A percentile compares a stretch with the other conserved stretches of the same genome.
Conservation (phyloP, 1,139 yeast species). For the Lodderomyces beijingensis region DNA sequence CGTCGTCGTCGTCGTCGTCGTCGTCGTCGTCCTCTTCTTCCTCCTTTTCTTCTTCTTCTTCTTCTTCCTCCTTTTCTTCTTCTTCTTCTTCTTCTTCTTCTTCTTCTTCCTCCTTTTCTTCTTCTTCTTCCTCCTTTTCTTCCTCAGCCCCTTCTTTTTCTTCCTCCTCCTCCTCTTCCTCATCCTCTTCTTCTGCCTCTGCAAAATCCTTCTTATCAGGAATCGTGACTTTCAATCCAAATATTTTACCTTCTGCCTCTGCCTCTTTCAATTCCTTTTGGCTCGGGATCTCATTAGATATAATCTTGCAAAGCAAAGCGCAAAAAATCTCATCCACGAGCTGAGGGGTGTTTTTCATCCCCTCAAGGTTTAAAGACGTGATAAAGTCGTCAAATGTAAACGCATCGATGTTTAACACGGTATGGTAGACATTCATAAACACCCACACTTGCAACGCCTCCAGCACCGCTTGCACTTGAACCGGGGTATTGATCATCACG, state of each 20-base stretch:
- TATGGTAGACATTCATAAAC: constrained; percentile 67
- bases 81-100: constrained; percentile 23
- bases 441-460: constrained; percentile 69
- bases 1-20: constrained; percentile 12
- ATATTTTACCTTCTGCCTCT: constrained; percentile 26
- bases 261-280: constrained; percentile 18
- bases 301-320: constrained; percentile 47
- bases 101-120: constrained; percentile 17
- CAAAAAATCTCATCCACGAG: constrained; percentile 72
- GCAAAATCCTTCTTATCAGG: constrained; percentile 28
- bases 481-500: constrained; percentile 10
- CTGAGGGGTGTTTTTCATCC: constrained; percentile 36
- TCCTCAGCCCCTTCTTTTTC: constrained; percentile 18
- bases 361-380: constrained; percentile 57
- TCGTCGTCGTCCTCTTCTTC: constrained; percentile 14
- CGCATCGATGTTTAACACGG: constrained; percentile 59
- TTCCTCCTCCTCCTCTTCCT: constrained; percentile 21
- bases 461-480: constrained; percentile 17
- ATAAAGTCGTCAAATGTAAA: constrained; percentile 79
- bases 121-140: constrained; percentile 14
- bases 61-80: constrained; percentile 15
- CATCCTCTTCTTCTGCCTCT: constrained; percentile 13
- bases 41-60: constrained; percentile 15
- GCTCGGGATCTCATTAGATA: constrained; percentile 33
- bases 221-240: constrained; percentile 36